Evolutionary conservation across 2,329 filamentous ascomycete genomes (phyloP).

Genomic region (Chalara sp.): DNA sequence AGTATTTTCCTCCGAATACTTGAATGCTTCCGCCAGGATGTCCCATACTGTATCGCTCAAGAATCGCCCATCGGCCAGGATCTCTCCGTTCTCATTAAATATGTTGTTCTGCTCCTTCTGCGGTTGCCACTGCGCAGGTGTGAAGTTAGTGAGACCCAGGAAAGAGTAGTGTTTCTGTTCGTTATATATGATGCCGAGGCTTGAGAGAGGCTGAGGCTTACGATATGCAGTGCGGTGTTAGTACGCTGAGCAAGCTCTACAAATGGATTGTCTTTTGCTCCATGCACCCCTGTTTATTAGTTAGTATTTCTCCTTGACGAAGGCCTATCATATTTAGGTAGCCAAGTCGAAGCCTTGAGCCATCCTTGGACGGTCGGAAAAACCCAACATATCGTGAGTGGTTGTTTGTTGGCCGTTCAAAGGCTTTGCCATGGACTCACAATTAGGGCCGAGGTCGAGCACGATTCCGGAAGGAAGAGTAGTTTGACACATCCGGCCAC

Average conservation of each 20-base stretch:
- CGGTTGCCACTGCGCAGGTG: too few species aligned
- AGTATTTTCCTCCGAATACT: conserved; percentile 42
- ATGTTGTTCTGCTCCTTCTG: conserved; percentile 30
- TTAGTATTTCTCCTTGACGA: neutral
- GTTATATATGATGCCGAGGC: too few species aligned
- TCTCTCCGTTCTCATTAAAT: conserved; percentile 36
- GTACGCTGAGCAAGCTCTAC: conserved; percentile 44
- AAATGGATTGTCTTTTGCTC: conserved; percentile 38
- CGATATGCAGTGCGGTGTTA: conserved; percentile 34
- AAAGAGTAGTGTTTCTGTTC: too few species aligned
- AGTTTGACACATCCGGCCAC: conserved; percentile 32
- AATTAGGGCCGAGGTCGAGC: conserved; percentile 24
- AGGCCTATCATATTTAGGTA: too few species aligned
- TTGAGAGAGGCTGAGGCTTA: neutral
- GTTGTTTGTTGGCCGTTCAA: too few species aligned
- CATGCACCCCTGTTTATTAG: conserved; percentile 20
- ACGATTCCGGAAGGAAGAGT: conserved; percentile 19
- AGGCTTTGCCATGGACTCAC: conserved; percentile 1
- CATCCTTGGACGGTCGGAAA: too few species aligned
- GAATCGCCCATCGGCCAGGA: conserved; percentile 26
- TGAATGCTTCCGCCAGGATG: conserved; percentile 46
- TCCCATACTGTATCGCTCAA: conserved; percentile 40
- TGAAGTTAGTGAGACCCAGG: too few species aligned
- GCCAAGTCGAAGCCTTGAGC: too few species aligned
- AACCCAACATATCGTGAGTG: too few species aligned